phyloP scores from a whole-genome alignment of 345 rosid species.

The Cardiospermum halicacabum region DNA sequence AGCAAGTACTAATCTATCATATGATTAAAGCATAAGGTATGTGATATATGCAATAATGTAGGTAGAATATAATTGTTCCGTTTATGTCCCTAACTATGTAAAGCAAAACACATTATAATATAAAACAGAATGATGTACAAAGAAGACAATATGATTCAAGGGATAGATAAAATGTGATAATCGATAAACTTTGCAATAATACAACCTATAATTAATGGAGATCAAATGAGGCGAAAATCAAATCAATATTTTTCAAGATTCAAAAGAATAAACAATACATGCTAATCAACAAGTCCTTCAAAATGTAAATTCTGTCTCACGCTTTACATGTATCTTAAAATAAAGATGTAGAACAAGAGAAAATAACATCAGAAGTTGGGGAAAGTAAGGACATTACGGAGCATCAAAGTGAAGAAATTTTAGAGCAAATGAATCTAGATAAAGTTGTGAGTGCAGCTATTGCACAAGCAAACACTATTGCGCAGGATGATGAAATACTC shows the following conservation, averaged over 20 bases:
- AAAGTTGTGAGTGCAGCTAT: too few species aligned
- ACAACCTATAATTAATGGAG: background rate
- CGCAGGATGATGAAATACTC: too few species aligned
- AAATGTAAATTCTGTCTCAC: background rate
- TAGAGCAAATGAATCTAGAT: too few species aligned
- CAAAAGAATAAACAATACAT: conserved; percentile 1
- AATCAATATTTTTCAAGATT: conserved; percentile 10
- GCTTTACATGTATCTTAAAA: too few species aligned
- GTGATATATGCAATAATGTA: background rate
- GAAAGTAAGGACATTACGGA: too few species aligned
- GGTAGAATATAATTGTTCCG: background rate
- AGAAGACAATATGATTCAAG: background rate
- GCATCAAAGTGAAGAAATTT: too few species aligned
- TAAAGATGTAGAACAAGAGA: too few species aligned
- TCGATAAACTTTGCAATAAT: background rate
- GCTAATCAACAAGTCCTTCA: too few species aligned
- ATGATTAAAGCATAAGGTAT: background rate
- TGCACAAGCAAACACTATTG: too few species aligned
- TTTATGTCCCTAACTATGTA: background rate
- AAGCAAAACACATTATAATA: background rate
- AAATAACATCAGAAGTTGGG: too few species aligned
- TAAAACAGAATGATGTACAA: background rate
- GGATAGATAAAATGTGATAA: background rate
- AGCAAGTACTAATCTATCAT: background rate
- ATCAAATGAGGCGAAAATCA: conserved; percentile 3